Conservation (phyloP, 306 rosid species). For the Oxytropis ochrocephala region DNA sequence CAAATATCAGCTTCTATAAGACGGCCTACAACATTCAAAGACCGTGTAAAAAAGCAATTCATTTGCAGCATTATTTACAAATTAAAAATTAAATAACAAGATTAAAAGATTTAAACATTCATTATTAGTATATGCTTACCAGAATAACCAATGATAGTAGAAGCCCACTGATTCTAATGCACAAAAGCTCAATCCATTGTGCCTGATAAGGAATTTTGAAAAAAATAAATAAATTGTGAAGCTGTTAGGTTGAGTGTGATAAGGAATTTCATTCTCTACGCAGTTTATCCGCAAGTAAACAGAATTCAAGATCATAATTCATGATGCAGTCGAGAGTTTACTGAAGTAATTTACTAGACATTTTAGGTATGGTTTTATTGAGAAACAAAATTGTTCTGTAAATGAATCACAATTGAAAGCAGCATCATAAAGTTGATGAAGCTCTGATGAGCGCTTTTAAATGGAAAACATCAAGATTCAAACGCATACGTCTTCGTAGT, state of each 20-base stretch:
- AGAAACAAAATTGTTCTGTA: background rate
- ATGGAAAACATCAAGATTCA: background rate
- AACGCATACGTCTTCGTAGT: background rate
- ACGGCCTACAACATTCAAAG: constrained; percentile 34
- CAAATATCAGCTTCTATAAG: constrained; percentile 51
- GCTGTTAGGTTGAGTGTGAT: too few species aligned
- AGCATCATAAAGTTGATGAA: background rate
- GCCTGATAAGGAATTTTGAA: constrained; percentile 10
- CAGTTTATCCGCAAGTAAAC: background rate
- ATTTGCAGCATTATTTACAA: constrained; percentile 6
- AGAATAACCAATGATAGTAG: constrained; percentile 44
- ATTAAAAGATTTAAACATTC: background rate
- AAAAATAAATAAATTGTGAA: background rate
- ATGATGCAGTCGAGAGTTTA: background rate
- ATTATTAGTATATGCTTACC: constrained; percentile 36
- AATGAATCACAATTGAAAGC: background rate
- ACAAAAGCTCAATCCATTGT: constrained; percentile 69
- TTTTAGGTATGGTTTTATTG: background rate
- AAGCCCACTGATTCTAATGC: constrained; percentile 61
- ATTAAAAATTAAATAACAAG: background rate
- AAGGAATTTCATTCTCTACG: background rate
- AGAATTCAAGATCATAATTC: background rate
- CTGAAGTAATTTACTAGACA: background rate
- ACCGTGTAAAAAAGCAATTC: constrained; percentile 4
- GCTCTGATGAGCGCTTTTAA: background rate